These are phyloP conservation scores for Elongisporangium undulatum DNA, from an alignment of 352 stramenopile species.

Conservation along the genomic window DNA sequence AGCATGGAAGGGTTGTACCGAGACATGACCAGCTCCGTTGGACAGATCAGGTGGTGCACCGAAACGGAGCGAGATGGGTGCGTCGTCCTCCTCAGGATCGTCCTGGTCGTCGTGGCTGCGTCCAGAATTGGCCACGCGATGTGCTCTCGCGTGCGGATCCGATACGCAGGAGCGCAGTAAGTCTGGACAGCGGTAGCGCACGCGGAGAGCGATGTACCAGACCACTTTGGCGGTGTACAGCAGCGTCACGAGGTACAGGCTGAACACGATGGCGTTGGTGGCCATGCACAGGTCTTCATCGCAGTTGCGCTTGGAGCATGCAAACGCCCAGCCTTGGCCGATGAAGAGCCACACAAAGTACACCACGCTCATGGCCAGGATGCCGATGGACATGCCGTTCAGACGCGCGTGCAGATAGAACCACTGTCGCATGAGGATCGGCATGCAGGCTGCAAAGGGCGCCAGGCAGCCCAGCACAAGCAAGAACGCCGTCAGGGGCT, in stretches of 20 bases:
- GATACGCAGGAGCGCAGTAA: constrained; percentile 24
- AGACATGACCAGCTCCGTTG: not conserved
- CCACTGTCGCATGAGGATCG: constrained; percentile 33
- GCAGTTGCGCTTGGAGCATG: constrained; percentile 21
- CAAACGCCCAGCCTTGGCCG: constrained; percentile 28
- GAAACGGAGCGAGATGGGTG: not conserved
- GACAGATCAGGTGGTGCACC: not conserved
- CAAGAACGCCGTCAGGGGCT: constrained; percentile 26
- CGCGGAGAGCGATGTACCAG: constrained; percentile 33
- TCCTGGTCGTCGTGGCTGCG: constrained; percentile 16
- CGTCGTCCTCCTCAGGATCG: not conserved
- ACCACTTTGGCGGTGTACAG: constrained; percentile 29
- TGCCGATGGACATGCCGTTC: constrained; percentile 8
- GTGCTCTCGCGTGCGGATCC: constrained; percentile 26
- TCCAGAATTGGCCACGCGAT: constrained; percentile 3
- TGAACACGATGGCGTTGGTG: constrained; percentile 24
- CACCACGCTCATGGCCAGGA: constrained; percentile 15
- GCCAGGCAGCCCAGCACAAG: constrained; percentile 23
- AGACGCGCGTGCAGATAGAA: constrained; percentile 33
- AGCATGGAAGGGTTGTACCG: not conserved
- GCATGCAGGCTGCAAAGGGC: constrained; percentile 21
- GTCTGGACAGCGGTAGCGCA: constrained; percentile 23
- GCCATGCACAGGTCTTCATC: constrained; percentile 28
- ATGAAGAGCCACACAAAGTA: constrained; percentile 26
- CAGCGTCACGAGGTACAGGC: constrained; percentile 22